Evolutionary conservation across 305 asterid genomes (phyloP).

Genomic region (Nicotiana rustica): DNA sequence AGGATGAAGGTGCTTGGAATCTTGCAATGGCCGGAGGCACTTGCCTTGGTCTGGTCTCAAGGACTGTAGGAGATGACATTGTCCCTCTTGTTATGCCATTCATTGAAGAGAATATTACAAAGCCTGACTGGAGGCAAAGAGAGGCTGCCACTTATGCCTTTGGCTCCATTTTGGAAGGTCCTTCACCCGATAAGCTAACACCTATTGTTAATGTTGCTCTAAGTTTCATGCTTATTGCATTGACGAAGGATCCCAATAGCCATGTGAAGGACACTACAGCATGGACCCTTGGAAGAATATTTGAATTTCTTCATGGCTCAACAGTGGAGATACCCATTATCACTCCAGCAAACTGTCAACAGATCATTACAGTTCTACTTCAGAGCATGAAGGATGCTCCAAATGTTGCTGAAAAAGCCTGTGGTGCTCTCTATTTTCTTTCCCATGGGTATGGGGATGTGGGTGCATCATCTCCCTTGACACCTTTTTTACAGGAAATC

Average conservation of each 20-base stretch:
- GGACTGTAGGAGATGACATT: slow-evolving; percentile 89
- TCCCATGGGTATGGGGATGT: slow-evolving; percentile 86
- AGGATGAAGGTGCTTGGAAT: slow-evolving; percentile 95
- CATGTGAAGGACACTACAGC: slow-evolving; percentile 96
- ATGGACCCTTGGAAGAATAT: slow-evolving; percentile 91
- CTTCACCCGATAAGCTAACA: slow-evolving; percentile 74
- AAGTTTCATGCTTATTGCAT: slow-evolving; percentile 76
- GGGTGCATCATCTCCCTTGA: slow-evolving; percentile 67
- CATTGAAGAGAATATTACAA: slow-evolving; percentile 76
- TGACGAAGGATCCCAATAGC: slow-evolving; percentile 75
- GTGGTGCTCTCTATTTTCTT: slow-evolving; percentile 93
- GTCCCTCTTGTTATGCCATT: slow-evolving; percentile 90
- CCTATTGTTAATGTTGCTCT: slow-evolving; percentile 83
- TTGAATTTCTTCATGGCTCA: slow-evolving; percentile 87
- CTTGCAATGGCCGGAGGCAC: slow-evolving; percentile 98
- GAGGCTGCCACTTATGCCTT: slow-evolving; percentile 93
- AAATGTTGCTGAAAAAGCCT: slow-evolving; percentile 89
- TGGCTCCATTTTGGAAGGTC: slow-evolving; percentile 96
- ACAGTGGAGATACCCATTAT: slow-evolving; percentile 57
- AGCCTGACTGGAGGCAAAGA: slow-evolving; percentile 88
- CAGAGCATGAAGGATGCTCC: slow-evolving; percentile 87
- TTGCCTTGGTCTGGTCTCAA: slow-evolving; percentile 88
- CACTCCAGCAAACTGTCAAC: slow-evolving; percentile 77
- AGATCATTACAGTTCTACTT: slow-evolving; percentile 76
- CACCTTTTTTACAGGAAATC: slow-evolving; percentile 82